A percentile compares a stretch with the other conserved stretches of the same genome.
Conservation (phyloP, 2,329 filamentous ascomycete genomes). For the Colletotrichum camelliae region DNA sequence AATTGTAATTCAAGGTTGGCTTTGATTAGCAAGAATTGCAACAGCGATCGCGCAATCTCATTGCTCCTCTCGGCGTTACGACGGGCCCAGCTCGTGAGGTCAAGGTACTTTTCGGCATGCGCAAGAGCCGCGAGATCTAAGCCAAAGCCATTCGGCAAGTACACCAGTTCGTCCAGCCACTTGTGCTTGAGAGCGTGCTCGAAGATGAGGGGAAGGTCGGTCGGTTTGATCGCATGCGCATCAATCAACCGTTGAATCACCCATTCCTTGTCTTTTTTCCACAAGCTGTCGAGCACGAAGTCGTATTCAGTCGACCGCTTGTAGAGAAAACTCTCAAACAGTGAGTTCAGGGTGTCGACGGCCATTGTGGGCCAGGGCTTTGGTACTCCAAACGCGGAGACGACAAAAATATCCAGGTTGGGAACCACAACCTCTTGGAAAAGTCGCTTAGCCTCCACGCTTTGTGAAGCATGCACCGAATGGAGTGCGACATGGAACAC, state of each 20-base stretch:
- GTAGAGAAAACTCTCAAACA: constrained; percentile 84
- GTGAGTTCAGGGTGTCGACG: constrained; percentile 74
- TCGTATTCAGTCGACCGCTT: constrained; percentile 80
- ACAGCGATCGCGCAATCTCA: constrained; percentile 73
- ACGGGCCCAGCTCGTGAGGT: constrained; percentile 81
- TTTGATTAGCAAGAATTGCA: constrained; percentile 85
- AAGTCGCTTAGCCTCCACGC: constrained; percentile 66
- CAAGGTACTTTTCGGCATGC: constrained; percentile 79
- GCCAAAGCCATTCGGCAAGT: constrained; percentile 81
- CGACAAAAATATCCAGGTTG: constrained; percentile 79
- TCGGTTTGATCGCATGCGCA: constrained; percentile 75
- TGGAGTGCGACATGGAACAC: constrained; percentile 70
- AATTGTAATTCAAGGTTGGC: constrained; percentile 79
- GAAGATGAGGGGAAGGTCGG: constrained; percentile 47
- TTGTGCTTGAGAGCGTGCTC: constrained; percentile 77
- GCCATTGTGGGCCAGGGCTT: constrained; percentile 80
- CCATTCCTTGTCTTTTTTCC: constrained; percentile 90
- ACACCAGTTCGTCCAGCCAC: constrained; percentile 84
- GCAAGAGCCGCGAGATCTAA: constrained; percentile 87
- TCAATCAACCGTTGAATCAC: constrained; percentile 82
- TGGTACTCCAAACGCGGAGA: constrained; percentile 77
- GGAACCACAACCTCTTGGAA: constrained; percentile 73
- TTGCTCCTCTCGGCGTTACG: constrained; percentile 70
- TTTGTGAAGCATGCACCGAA: constrained; percentile 65
- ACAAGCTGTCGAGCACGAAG: constrained; percentile 89